Conservation (phyloP, 306 rosid species). For the Pachyrhizus erosus region DNA sequence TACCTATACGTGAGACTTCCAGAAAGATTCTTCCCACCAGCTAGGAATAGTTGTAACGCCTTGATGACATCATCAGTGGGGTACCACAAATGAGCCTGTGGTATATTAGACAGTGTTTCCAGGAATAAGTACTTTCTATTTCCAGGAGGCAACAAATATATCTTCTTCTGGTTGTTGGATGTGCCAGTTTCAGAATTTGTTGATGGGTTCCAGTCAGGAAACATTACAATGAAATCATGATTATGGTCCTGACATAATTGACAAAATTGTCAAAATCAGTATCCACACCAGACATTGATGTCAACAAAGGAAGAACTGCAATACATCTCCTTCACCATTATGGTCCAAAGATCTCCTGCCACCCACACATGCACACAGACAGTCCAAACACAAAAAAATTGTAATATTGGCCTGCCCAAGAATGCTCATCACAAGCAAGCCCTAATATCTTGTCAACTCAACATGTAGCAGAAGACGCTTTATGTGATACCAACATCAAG, state of each 20-base stretch:
- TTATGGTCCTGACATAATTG: constrained; percentile 80
- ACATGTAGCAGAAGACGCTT: background rate
- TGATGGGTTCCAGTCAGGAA: constrained; percentile 93
- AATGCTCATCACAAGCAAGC: background rate
- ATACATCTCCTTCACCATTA: background rate
- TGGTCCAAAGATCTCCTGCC: background rate
- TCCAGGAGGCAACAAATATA: constrained; percentile 47
- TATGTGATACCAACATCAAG: background rate
- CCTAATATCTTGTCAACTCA: background rate
- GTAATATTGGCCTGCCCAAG: background rate
- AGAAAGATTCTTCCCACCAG: constrained; percentile 61
- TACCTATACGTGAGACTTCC: constrained; percentile 89
- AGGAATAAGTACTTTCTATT: constrained; percentile 59
- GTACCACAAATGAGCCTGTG: constrained; percentile 91
- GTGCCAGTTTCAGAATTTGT: constrained; percentile 30
- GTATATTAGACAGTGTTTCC: constrained; percentile 49
- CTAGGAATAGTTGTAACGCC: constrained; percentile 69
- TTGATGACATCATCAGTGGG: constrained; percentile 65
- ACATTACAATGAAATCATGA: constrained; percentile 75
- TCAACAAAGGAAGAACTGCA: constrained; percentile 31
- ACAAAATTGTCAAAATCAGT: constrained; percentile 24
- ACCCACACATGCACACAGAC: background rate
- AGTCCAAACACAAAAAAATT: background rate
- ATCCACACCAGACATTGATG: background rate
- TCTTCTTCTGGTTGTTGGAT: constrained; percentile 43